Conservation (phyloP, 2,329 filamentous ascomycete genomes). For the Rutstroemia sp. region DNA sequence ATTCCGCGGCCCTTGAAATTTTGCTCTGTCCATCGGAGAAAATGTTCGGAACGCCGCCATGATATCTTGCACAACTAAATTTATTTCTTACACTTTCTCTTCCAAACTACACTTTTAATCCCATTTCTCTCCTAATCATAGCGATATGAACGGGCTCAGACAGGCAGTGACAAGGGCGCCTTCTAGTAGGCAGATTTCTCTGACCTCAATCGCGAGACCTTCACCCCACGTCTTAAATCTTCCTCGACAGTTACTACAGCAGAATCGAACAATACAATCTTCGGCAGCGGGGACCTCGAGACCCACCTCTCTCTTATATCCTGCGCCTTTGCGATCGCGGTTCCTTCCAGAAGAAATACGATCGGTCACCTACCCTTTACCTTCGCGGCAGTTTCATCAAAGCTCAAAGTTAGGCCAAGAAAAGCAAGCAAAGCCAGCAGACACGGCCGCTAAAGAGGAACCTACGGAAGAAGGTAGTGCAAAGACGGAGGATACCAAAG, state of each 20-base stretch:
- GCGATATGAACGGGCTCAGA: slow-evolving; percentile 29
- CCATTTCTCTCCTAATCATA: slow-evolving; percentile 8
- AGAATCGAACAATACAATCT: slow-evolving; percentile 23
- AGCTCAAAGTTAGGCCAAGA: slow-evolving; percentile 21
- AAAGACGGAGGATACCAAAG: slow-evolving; percentile 12
- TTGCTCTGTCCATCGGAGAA: slow-evolving; percentile 16
- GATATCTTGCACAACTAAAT: slow-evolving; percentile 14
- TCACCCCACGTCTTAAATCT: slow-evolving; percentile 24
- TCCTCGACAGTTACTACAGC: slow-evolving; percentile 30
- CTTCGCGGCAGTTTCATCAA: slow-evolving; percentile 21
- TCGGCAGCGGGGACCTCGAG: slow-evolving; percentile 26
- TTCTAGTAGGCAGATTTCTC: slow-evolving; percentile 22
- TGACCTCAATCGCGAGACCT: slow-evolving; percentile 26
- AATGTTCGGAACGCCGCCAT: slow-evolving; percentile 21
- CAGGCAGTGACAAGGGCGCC: slow-evolving; percentile 21
- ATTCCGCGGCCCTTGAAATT: slow-evolving; percentile 11
- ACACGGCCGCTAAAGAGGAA: slow-evolving; percentile 10
- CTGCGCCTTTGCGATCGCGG: slow-evolving; percentile 32
- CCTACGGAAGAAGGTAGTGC: slow-evolving; percentile 8
- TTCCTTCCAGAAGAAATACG: slow-evolving; percentile 31
- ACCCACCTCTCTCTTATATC: slow-evolving; percentile 33
- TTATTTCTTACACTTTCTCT: slow-evolving; percentile 12
- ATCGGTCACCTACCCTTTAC: slow-evolving; percentile 2
- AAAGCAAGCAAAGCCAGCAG: slow-evolving; percentile 17
- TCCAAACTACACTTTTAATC: slow-evolving; percentile 3